These are phyloP conservation scores for Penicillium lagena DNA, from an alignment of 495 filamentous ascomycete genomes.

Conservation along the genomic window DNA sequence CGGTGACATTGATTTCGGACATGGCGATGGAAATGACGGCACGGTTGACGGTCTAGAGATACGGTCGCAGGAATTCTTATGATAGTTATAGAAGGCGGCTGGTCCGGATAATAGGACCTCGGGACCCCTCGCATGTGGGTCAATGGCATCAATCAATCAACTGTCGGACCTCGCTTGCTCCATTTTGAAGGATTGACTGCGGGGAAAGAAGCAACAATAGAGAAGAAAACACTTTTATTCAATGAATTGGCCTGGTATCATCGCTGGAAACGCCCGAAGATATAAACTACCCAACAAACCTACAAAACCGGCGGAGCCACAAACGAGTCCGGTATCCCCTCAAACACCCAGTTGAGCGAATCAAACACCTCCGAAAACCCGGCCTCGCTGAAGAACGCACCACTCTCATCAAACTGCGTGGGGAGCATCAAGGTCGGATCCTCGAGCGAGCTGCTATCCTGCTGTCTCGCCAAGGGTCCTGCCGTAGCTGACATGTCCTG, in stretches of 20 bases:
- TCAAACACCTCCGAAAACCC: conserved; percentile 44
- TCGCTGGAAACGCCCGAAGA: conserved; percentile 9
- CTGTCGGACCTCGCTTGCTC: no score
- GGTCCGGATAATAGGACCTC: no score
- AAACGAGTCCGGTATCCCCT: conserved; percentile 39
- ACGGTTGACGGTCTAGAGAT: no score
- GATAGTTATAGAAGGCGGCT: no score
- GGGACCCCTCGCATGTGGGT: no score
- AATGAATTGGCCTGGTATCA: conserved; percentile 13
- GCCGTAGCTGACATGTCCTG: conserved; percentile 19
- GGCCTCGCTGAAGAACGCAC: conserved; percentile 36
- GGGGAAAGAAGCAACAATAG: neutral
- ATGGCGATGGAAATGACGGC: neutral
- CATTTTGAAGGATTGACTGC: no score
- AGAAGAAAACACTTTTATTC: conserved; percentile 10
- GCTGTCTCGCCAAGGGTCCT: conserved; percentile 21
- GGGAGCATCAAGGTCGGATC: conserved; percentile 31
- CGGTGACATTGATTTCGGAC: conserved; percentile 25
- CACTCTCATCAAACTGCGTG: conserved; percentile 34
- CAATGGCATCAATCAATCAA: no score
- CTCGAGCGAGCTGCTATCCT: conserved; percentile 25
- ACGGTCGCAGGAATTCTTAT: no score
- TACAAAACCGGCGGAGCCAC: conserved; percentile 35
- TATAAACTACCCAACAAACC: neutral
- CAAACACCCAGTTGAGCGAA: conserved; percentile 44